phyloP scores from a whole-genome alignment of 345 rosid genomes.

The Eucalyptus victrix region DNA sequence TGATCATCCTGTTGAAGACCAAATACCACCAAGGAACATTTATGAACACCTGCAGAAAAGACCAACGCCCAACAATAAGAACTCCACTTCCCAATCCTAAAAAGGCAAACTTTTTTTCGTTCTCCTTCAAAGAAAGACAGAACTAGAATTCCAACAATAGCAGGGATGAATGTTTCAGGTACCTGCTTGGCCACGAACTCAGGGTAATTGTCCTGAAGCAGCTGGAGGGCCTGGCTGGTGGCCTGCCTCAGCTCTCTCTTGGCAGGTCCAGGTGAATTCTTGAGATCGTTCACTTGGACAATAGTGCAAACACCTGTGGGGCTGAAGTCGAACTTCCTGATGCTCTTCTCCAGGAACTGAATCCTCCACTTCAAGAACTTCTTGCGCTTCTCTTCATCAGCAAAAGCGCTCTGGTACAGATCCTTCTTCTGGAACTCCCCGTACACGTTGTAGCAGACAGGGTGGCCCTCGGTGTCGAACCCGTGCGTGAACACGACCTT shows the following conservation, averaged over 20 bases:
- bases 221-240: conserved; percentile 18
- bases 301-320: conserved; percentile 22
- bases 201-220: conserved; percentile 49
- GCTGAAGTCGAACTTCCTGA: conserved; percentile 29
- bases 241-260: conserved; percentile 19
- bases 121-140: not conserved
- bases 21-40: conserved; percentile 55
- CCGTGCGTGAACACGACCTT: conserved; percentile 24
- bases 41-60: conserved; percentile 26
- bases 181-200: conserved; percentile 43
- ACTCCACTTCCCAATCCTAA: not conserved
- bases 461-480: conserved; percentile 25
- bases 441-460: conserved; percentile 44
- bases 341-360: conserved; percentile 36
- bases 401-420: conserved; percentile 16
- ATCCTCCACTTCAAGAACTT: conserved; percentile 38
- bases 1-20: conserved; percentile 28
- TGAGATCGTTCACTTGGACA: conserved; percentile 34
- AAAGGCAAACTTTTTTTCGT: not conserved
- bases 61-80: not conserved
- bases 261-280: conserved; percentile 32
- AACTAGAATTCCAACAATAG: not conserved
- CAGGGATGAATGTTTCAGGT: not conserved
- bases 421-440: conserved; percentile 27
- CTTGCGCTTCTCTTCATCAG: conserved; percentile 26